A percentile compares a stretch with the other conserved stretches of the same genome.
Evolutionary conservation across 2,329 filamentous ascomycete species (phyloP).

Genomic region (Aspergillus hortae): DNA sequence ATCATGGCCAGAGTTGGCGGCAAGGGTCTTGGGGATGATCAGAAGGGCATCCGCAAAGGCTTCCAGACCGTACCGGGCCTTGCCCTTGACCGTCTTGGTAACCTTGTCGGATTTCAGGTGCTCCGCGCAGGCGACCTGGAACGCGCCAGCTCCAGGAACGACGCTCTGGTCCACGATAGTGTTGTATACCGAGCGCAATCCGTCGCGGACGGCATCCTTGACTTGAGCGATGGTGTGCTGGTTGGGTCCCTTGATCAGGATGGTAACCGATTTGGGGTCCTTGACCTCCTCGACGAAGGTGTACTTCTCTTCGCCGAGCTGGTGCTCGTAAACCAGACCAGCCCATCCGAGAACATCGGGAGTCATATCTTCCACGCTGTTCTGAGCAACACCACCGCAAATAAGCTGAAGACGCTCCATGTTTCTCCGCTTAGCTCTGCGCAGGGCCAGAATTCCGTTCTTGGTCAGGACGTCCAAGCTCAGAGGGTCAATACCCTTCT

Average conservation of each 20-base stretch:
- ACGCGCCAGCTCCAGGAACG: constrained; percentile 89
- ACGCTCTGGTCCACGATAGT: constrained; percentile 98
- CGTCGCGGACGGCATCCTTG: constrained; percentile 92
- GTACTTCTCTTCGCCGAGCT: constrained; percentile 97
- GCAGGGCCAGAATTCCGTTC: constrained; percentile 93
- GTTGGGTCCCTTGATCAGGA: constrained; percentile 98
- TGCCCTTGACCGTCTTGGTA: constrained; percentile 89
- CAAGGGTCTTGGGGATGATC: constrained; percentile 94
- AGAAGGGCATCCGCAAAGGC: constrained; percentile 94
- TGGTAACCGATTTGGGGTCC: constrained; percentile 94
- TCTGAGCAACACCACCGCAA: constrained; percentile 86
- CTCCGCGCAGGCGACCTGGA: constrained; percentile 87
- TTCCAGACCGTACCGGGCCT: constrained; percentile 92
- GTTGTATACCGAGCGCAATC: constrained; percentile 95
- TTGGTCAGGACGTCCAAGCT: constrained; percentile 95
- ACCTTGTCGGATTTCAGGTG: constrained; percentile 86
- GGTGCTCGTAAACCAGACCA: constrained; percentile 93
- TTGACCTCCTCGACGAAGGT: constrained; percentile 99
- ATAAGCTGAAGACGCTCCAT: constrained; percentile 98
- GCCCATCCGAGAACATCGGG: constrained; percentile 93
- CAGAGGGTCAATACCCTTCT: constrained; percentile 97
- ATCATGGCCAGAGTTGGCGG: constrained; percentile 92
- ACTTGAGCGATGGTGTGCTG: constrained; percentile 95
- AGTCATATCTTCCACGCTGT: constrained; percentile 90
- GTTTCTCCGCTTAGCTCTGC: constrained; percentile 94